Percentiles rank a stretch among this genome's conserved stretches.
Conservation (phyloP, 345 rosid genomes). For the Gossypium herbaceum region DNA sequence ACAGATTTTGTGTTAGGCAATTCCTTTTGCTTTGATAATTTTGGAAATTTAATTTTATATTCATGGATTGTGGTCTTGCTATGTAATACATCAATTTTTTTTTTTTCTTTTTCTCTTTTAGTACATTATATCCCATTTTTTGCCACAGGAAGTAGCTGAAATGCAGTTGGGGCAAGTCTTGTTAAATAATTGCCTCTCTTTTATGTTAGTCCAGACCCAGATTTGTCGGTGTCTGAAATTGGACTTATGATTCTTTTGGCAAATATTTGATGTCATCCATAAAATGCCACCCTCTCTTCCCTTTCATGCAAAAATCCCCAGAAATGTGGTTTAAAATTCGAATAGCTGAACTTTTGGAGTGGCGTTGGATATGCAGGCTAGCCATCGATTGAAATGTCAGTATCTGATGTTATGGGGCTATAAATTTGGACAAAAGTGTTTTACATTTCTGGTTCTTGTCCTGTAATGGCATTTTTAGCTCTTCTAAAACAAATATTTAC, state of each 20-base stretch:
- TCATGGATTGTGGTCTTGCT: neutral
- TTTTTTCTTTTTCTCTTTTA: no score
- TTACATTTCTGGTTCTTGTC: neutral
- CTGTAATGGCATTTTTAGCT: neutral
- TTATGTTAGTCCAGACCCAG: conserved; percentile 31
- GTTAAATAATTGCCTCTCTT: conserved; percentile 1
- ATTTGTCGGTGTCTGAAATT: conserved; percentile 13
- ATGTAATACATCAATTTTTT: neutral
- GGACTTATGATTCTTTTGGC: neutral
- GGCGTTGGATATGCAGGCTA: neutral
- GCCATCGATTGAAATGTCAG: conserved; percentile 19
- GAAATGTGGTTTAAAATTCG: conserved; percentile 12
- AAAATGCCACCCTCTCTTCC: neutral
- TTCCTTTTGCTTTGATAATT: neutral
- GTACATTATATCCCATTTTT: neutral
- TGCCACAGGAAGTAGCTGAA: neutral
- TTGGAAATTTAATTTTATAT: neutral
- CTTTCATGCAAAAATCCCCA: neutral
- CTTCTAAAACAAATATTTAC: neutral
- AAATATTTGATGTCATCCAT: neutral
- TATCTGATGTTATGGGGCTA: conserved; percentile 21
- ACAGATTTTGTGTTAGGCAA: neutral
- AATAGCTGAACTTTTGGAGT: neutral
- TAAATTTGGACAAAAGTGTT: conserved; percentile 16
- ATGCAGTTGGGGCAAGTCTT: neutral